A percentile compares a stretch with the other conserved stretches of the same genome.
Conservation (phyloP, 176 grass and related monocot species). For the Phyllostachys edulis region DNA sequence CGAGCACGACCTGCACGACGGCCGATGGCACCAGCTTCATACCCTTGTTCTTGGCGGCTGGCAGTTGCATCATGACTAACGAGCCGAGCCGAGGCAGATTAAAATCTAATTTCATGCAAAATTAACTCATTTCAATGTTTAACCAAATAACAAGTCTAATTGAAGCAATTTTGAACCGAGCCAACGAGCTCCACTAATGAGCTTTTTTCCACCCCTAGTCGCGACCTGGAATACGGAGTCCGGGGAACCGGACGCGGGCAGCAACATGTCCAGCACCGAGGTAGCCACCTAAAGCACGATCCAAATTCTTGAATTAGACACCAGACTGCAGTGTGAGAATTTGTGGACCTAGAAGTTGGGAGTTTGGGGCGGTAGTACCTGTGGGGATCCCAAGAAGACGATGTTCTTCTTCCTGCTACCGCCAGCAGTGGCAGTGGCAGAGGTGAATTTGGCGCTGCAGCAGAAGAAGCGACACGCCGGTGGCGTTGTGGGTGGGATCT, state of each 20-base stretch:
- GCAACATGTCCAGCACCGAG: conserved; percentile 65
- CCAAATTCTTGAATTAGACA: conserved; percentile 3
- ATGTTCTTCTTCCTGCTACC: conserved; percentile 41
- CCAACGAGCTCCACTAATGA: too few species aligned
- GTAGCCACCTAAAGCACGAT: conserved; percentile 54
- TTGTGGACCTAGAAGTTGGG: background rate
- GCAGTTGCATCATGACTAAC: conserved; percentile 83
- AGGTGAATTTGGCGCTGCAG: conserved; percentile 33
- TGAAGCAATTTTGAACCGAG: too few species aligned
- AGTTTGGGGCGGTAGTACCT: conserved; percentile 33
- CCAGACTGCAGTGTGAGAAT: background rate
- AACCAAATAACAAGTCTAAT: too few species aligned
- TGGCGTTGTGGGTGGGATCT: too few species aligned
- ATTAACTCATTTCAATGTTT: too few species aligned
- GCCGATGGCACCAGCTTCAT: conserved; percentile 74
- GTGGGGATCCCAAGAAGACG: conserved; percentile 72
- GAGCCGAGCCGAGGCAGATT: too few species aligned
- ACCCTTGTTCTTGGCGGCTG: conserved; percentile 57
- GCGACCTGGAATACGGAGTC: conserved; percentile 62
- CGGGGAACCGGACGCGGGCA: conserved; percentile 49
- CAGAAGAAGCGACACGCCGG: conserved; percentile 32
- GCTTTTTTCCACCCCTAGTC: too few species aligned
- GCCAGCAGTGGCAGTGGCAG: background rate
- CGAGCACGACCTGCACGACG: conserved; percentile 67
- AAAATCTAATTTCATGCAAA: too few species aligned